phyloP scores from a whole-genome alignment of 176 grass and related monocot species.

The Elymus sibiricus region DNA sequence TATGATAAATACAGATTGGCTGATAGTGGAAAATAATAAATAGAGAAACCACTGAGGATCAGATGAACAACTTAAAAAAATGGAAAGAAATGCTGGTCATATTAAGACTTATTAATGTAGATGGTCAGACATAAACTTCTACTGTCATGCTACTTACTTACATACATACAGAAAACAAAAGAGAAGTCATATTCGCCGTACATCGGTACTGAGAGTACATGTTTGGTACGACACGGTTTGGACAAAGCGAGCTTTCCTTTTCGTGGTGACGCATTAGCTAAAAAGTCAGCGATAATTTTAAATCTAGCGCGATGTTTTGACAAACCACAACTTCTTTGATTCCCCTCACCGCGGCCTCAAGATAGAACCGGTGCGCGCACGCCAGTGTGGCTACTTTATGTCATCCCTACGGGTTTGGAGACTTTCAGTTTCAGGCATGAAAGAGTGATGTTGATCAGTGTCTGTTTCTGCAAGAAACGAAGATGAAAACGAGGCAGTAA shows the following conservation, averaged over 20 bases:
- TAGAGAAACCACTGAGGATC: neutral
- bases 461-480: neutral
- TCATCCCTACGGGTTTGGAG: neutral
- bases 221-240: conserved; percentile 23
- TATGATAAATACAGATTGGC: neutral
- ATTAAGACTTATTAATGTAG: neutral
- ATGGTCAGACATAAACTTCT: neutral
- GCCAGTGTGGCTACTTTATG: neutral
- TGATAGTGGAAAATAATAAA: neutral
- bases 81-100: neutral
- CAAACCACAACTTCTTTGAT: neutral
- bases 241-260: conserved; percentile 21
- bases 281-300: conserved; percentile 35
- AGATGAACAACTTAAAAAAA: neutral
- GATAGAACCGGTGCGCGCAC: conserved; percentile 14
- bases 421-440: conserved; percentile 10
- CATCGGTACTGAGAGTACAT: conserved; percentile 16
- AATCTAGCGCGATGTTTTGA: neutral
- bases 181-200: neutral
- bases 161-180: neutral
- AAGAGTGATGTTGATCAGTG: neutral
- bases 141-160: neutral
- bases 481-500: neutral
- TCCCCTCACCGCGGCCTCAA: neutral
- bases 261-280: neutral